These are phyloP conservation scores for Talaromyces albobiverticillius DNA, from an alignment of 2,329 filamentous ascomycete genomes.

Conservation along the genomic window DNA sequence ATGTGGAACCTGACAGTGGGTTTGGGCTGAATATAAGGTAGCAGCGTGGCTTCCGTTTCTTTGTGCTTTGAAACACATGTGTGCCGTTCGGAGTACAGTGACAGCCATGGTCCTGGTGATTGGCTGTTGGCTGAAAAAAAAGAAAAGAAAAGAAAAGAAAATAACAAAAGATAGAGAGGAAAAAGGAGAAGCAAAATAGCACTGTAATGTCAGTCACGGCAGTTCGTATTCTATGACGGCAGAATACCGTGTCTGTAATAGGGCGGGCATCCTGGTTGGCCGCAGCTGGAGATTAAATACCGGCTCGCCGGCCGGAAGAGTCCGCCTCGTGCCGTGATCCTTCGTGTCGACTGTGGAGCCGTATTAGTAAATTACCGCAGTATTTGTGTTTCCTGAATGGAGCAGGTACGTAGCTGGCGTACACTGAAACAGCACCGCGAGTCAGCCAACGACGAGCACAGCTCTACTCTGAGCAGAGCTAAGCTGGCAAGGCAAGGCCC, in stretches of 20 bases:
- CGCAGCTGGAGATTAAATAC: neutral
- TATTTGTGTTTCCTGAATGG: no score
- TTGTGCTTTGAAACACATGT: no score
- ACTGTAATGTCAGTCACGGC: neutral
- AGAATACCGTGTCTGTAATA: neutral
- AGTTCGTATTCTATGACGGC: neutral
- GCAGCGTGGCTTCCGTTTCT: no score
- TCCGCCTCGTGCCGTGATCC: constrained; percentile 3
- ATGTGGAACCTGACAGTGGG: neutral
- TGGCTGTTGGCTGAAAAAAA: neutral
- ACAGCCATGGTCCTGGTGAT: no score
- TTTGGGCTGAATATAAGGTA: neutral
- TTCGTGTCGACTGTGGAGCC: neutral
- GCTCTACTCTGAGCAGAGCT: no score
- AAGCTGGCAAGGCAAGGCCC: no score
- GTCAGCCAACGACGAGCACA: no score
- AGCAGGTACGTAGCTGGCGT: neutral
- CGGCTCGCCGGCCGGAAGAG: constrained; percentile 6
- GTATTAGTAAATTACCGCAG: no score
- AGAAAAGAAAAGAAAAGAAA: neutral
- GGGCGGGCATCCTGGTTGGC: neutral
- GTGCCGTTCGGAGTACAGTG: no score
- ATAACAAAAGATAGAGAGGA: neutral
- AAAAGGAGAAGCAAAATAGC: no score
- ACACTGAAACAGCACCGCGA: neutral